phyloP scores from a whole-genome alignment of 148 eudicot genomes.

The Spergularia bocconei region DNA sequence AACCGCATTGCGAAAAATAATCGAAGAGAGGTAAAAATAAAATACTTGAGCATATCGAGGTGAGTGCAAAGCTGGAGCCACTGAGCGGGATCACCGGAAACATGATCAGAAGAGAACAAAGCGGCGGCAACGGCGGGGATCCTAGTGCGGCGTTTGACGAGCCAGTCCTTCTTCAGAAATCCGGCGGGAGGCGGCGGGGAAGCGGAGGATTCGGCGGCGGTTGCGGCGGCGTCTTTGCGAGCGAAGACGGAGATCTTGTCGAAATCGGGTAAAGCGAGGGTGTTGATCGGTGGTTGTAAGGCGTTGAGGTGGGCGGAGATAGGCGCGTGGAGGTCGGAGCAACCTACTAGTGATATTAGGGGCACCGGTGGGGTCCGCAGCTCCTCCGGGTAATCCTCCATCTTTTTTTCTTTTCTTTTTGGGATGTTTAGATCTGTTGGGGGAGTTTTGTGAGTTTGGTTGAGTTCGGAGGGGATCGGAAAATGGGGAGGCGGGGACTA shows the following conservation, averaged over 20 bases:
- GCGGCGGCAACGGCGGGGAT: constrained; percentile 78
- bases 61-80: constrained; percentile 82
- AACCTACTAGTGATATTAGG: constrained; percentile 57
- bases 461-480: background rate
- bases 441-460: background rate
- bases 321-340: constrained; percentile 61
- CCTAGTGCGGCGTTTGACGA: constrained; percentile 76
- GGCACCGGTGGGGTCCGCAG: constrained; percentile 92
- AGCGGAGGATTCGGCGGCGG: background rate
- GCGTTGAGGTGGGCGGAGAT: constrained; percentile 78
- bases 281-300: constrained; percentile 77
- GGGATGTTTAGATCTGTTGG: background rate
- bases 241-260: constrained; percentile 59
- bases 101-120: constrained; percentile 49
- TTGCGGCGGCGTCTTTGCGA: constrained; percentile 22
- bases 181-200: constrained; percentile 36
- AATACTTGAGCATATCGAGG: constrained; percentile 81
- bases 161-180: constrained; percentile 76
- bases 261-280: constrained; percentile 92
- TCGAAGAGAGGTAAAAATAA: background rate
- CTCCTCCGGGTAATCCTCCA: constrained; percentile 96
- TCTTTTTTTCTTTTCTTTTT: constrained; percentile 18
- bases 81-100: constrained; percentile 85
- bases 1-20: background rate
- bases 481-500: background rate